Evolutionary conservation across 1,284 basidiomycete species (phyloP), one percentile per base, ranked within the genome.

Genomic region (Mycena sp.): DNA sequence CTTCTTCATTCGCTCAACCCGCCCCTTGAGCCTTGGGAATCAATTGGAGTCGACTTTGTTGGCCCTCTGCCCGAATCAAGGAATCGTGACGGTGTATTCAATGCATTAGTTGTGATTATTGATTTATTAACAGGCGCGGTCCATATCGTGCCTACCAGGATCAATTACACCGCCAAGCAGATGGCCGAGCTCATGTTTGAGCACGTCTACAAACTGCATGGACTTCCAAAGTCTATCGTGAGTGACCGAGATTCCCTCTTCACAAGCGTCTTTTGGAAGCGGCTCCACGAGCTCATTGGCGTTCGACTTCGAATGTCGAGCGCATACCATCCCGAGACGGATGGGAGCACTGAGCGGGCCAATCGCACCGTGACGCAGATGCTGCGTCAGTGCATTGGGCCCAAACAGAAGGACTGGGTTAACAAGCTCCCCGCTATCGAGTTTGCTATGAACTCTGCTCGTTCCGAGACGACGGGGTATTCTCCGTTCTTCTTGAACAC

Each of bases 261-360:
- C 62, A 77, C 78, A 0, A 74, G 73, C 6, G n/a, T 26, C 4
- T 82, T 84, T 66, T 83, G 81, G 80, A 66, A 60, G 6, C 57
- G 72, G 1, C 59, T 81, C 2, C 66, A 76, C 53, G 54, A 70
- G 21, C 64, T 78, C 1, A 66, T 74, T 0, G 77, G 76, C 0
- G 71, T 74, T 0, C 70, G 77, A 32, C 68, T 83, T 0, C 63
- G 67, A 2, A 76, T 85, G 76, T 83, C 79, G 0, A 79, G 77
- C 1, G 68, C 79, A 0, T 85, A 78, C 51, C 82, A 85, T 57
- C 83, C 82, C 0, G 69, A 85, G 58, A 79, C 76, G 0, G 81
- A 83, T 61, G 80, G 81, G 0, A 64, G 74, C 0, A 81, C 78
- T 0, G 80, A 83, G 65, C 70, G 74, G 0, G 77, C 77, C 0